A percentile compares a stretch with the other conserved stretches of the same genome.
Conservation (phyloP, 352 stramenopile species). For the Phytopythium mirpurense region DNA sequence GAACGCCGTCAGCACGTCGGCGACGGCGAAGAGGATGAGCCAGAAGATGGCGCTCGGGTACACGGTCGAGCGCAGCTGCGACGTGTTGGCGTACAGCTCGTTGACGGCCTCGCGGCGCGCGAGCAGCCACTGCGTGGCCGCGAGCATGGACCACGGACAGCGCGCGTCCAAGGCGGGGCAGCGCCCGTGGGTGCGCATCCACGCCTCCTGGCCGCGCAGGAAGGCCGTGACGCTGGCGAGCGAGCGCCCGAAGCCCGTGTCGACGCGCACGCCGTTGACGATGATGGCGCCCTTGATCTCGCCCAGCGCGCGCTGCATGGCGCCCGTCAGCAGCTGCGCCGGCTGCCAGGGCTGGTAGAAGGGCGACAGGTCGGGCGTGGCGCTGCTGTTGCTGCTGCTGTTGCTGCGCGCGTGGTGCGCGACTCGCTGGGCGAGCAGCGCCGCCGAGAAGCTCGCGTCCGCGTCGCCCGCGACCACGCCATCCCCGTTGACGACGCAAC, state of each 20-base stretch:
- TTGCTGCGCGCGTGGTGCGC: background rate
- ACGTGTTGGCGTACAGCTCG: constrained; percentile 5
- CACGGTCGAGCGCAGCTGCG: constrained; percentile 6
- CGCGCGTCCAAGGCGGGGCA: constrained; percentile 5
- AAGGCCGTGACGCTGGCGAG: constrained; percentile 11
- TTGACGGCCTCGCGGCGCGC: constrained; percentile 9
- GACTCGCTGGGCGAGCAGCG: background rate
- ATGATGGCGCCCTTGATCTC: constrained; percentile 10
- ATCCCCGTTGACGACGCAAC: constrained; percentile 9
- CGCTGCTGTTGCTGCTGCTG: no score
- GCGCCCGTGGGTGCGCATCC: constrained; percentile 9
- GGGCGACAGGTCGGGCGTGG: constrained; percentile 2
- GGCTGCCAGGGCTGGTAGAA: constrained; percentile 16
- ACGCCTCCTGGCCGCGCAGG: constrained; percentile 13
- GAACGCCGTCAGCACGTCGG: constrained; percentile 9
- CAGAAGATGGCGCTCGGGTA: constrained; percentile 9
- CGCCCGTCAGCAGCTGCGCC: constrained; percentile 10
- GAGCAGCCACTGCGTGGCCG: constrained; percentile 7
- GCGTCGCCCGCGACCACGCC: constrained; percentile 6
- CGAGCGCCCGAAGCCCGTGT: constrained; percentile 2
- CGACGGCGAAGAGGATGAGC: constrained; percentile 7
- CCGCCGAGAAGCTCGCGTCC: constrained; percentile 1
- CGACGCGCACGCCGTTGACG: constrained; percentile 1
- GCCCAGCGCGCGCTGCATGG: constrained; percentile 6
- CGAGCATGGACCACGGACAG: constrained; percentile 11